Percentiles rank a stretch among this genome's conserved stretches.
Conservation (phyloP, 1,284 basidiomycete species). For the Lignosus rhinocerotis region DNA sequence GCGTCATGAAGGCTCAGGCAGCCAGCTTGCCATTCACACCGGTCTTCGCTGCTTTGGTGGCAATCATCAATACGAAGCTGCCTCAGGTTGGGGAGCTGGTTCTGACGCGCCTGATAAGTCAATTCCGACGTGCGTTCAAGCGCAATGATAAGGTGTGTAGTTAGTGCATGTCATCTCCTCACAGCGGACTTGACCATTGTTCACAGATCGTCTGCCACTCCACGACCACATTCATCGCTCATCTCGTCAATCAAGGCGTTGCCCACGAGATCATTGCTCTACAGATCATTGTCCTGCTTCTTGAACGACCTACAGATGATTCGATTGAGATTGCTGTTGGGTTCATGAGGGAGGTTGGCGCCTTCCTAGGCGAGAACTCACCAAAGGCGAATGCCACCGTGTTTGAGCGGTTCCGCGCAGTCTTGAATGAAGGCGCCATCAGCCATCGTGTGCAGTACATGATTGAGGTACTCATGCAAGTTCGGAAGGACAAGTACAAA, state of each 20-base stretch:
- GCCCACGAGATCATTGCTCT: conserved; percentile 95
- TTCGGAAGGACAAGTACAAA: conserved; percentile 98
- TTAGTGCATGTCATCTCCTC: too few relatives aligned
- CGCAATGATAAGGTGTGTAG: conserved; percentile 86
- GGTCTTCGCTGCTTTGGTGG: conserved; percentile 92
- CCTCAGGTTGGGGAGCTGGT: conserved; percentile 96
- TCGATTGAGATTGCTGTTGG: conserved; percentile 98
- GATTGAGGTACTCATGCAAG: conserved; percentile 99
- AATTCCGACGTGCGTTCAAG: conserved; percentile 94
- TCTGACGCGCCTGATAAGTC: conserved; percentile 86
- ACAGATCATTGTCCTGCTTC: conserved; percentile 91
- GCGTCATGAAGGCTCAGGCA: conserved; percentile 97
- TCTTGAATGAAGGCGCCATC: conserved; percentile 93
- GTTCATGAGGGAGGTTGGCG: conserved; percentile 96
- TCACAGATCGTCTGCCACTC: conserved; percentile 87
- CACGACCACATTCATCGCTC: conserved; percentile 93
- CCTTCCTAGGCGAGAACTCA: conserved; percentile 91
- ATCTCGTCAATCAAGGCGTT: conserved; percentile 95
- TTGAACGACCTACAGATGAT: conserved; percentile 96
- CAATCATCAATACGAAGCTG: conserved; percentile 96
- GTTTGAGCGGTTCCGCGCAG: conserved; percentile 94
- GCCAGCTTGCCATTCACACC: conserved; percentile 97
- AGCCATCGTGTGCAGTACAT: conserved; percentile 98
- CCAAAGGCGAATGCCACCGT: conserved; percentile 93
- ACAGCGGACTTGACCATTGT: background rate